A percentile compares a stretch with the other conserved stretches of the same genome.
Conservation (phyloP, 805 yeast genomes). For the Tetrapisispora fleetii region DNA sequence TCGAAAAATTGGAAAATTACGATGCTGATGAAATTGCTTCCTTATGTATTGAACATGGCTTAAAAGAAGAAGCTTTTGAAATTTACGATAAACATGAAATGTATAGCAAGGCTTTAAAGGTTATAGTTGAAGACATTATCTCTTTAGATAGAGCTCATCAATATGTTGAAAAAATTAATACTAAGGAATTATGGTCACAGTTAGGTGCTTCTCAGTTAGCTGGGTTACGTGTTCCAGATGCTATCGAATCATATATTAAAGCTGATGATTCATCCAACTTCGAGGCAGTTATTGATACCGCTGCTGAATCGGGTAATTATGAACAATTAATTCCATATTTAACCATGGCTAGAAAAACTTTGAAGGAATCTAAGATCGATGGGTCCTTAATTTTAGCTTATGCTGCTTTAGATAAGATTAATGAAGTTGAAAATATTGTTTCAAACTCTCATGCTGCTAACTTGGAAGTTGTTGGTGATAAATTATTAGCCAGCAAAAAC, state of each 20-base stretch:
- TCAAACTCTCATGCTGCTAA: slow-evolving; percentile 89
- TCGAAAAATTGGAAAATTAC: slow-evolving; percentile 82
- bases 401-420: slow-evolving; percentile 65
- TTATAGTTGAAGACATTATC: slow-evolving; percentile 84
- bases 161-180: slow-evolving; percentile 82
- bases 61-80: slow-evolving; percentile 89
- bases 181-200: slow-evolving; percentile 86
- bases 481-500: slow-evolving; percentile 66
- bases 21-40: slow-evolving; percentile 93
- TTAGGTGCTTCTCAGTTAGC: slow-evolving; percentile 93
- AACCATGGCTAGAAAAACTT: slow-evolving; percentile 81
- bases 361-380: slow-evolving; percentile 88
- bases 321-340: slow-evolving; percentile 84
- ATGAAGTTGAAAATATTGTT: slow-evolving; percentile 77
- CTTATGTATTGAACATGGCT: slow-evolving; percentile 77
- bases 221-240: slow-evolving; percentile 85
- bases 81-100: slow-evolving; percentile 79
- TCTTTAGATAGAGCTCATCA: slow-evolving; percentile 90
- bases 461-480: slow-evolving; percentile 85
- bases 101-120: slow-evolving; percentile 72
- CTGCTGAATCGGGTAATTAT: slow-evolving; percentile 93
- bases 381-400: slow-evolving; percentile 83
- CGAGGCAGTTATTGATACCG: slow-evolving; percentile 84
- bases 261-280: slow-evolving; percentile 88
- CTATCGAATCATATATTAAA: slow-evolving; percentile 82